Base-by-base conservation (phyloP, 768 basidiomycete genomes). In the Baorangia bicolor region DNA sequence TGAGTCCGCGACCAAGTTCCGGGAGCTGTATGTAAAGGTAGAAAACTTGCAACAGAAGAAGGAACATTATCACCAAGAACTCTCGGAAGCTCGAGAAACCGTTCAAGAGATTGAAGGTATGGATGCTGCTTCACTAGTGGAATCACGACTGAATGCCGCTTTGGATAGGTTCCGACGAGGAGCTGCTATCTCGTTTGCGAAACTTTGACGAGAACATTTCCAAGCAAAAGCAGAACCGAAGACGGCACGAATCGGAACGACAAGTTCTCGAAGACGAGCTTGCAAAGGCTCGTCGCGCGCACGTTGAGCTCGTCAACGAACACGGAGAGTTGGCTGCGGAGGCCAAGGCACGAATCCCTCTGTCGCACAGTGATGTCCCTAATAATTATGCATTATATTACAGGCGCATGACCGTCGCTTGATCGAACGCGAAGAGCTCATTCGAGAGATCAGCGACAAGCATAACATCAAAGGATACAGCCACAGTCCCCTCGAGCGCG, bases 1-100 rank as follows among this genome's bases (percentile, higher is more conserved):
- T 64, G 90, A 96, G 47, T 81, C 85, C 42, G 87, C 91, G 4
- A 85, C 84, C 21, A 88, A 88, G 66, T 97, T 98, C 68, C 82
- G 92, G 54, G 91, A 97, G 70, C 79, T 89, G 51, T 94, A 90
- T 65, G 73, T 87, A 51, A 84, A 83, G 62, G 81, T 87, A 21
- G 84, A 88, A 52, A 79, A 76, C 56, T 70, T 91, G 43, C 75
- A 85, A 51, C 78, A 83, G 56, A 82, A 81, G 64, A 87, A 87
- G 65, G 67, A 75, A n/a, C 79, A 82, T 45, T 75, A 84, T 50
- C 77, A 87, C 60, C 71, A 74, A 13, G 87, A 93, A 40, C 76
- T 90, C 35, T 76, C 78, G 2, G 82, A 86, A 28, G 78, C 85
- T 7, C 81, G 80, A 52, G 77, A 84, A 42, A 89, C 81, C 51